These are phyloP conservation scores for Trametes maxima DNA, from an alignment of 768 basidiomycete species.

Conservation along the genomic window DNA sequence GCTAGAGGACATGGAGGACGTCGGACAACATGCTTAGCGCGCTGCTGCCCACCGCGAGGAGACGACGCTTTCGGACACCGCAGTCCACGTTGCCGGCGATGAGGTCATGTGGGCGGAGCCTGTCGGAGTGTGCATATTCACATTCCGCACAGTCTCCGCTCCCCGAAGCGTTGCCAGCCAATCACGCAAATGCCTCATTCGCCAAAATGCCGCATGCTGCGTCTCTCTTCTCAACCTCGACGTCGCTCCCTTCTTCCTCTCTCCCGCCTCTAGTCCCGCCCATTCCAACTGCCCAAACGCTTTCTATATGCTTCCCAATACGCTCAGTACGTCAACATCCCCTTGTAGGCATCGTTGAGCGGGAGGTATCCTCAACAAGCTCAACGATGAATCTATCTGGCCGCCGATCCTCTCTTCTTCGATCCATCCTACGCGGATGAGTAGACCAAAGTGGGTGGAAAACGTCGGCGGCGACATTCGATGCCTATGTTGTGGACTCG, in stretches of 20 bases:
- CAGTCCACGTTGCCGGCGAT: slow-evolving; percentile 14
- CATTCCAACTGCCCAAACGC: neutral
- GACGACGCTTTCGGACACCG: slow-evolving; percentile 17
- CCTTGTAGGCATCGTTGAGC: neutral
- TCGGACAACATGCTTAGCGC: slow-evolving; percentile 18
- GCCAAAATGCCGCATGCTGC: slow-evolving; percentile 23
- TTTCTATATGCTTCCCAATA: neutral
- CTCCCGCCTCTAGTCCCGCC: neutral
- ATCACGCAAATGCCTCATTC: slow-evolving; percentile 20
- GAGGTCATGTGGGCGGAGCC: slow-evolving; percentile 16
- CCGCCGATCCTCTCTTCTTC: neutral
- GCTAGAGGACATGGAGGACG: slow-evolving; percentile 24
- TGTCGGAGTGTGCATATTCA: neutral
- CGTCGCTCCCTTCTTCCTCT: neutral
- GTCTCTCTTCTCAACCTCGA: slow-evolving; percentile 12
- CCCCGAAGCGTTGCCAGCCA: neutral
- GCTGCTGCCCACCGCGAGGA: slow-evolving; percentile 5
- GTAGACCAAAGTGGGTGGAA: too few relatives aligned
- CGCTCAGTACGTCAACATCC: neutral
- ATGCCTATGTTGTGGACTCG: neutral
- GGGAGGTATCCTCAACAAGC: slow-evolving; percentile 22
- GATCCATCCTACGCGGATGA: too few relatives aligned
- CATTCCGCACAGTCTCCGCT: too few relatives aligned
- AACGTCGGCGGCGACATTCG: too few relatives aligned
- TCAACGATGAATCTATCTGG: neutral